These are phyloP conservation scores for Globisporangium acanthophoron DNA, from an alignment of 352 stramenopile genomes.

Conservation along the genomic window DNA sequence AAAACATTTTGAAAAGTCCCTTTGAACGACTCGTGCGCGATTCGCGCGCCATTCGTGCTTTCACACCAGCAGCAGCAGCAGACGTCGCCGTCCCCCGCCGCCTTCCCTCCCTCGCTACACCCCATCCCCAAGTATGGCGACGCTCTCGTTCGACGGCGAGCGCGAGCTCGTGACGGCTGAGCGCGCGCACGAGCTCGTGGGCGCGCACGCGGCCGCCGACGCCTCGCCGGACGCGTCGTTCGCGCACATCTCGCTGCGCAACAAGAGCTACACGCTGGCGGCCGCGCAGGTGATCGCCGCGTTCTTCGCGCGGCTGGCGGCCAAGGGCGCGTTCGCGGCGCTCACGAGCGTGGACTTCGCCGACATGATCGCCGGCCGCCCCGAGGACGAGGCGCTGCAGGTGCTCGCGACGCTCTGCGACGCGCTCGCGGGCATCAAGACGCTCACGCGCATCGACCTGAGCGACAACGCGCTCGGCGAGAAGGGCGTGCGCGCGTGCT, in stretches of 20 bases:
- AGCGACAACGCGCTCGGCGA: constrained; percentile 95
- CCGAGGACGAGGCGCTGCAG: constrained; percentile 78
- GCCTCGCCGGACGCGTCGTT: constrained; percentile 28
- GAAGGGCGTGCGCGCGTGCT: constrained; percentile 91
- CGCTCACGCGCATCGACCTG: constrained; percentile 78
- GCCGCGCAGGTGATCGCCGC: constrained; percentile 66
- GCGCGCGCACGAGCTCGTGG: constrained; percentile 64
- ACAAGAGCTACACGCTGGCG: constrained; percentile 86
- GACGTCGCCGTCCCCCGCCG: not conserved
- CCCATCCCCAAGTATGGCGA: not conserved
- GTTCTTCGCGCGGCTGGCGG: constrained; percentile 55
- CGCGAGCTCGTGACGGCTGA: constrained; percentile 73
- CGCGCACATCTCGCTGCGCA: constrained; percentile 80
- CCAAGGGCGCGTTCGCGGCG: constrained; percentile 39
- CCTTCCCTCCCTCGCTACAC: not conserved
- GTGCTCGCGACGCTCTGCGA: constrained; percentile 80
- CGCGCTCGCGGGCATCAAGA: constrained; percentile 61
- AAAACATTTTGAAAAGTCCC: too few species aligned
- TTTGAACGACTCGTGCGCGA: too few species aligned
- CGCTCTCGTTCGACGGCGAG: constrained; percentile 56
- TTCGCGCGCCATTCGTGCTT: not conserved
- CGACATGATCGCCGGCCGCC: constrained; percentile 82
- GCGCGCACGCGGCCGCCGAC: constrained; percentile 32
- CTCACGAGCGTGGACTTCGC: constrained; percentile 81
- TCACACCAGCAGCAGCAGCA: not conserved